Evolutionary conservation across 495 filamentous ascomycete species (phyloP), one percentile per base, ranked within the genome.

Genomic region (Xylaria sp.): DNA sequence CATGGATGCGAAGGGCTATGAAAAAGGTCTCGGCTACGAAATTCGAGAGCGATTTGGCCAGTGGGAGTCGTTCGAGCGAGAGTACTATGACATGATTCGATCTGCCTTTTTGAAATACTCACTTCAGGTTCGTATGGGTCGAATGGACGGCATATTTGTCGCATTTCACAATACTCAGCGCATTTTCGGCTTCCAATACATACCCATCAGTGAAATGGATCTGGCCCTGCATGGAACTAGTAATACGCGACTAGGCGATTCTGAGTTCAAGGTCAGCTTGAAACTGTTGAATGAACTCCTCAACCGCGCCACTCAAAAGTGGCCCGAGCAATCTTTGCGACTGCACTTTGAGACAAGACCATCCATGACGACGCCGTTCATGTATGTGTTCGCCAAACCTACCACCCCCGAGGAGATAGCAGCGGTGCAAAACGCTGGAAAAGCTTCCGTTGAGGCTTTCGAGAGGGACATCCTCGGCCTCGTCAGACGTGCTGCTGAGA

Each of bases 111-210:
- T 99, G 68, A 98, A 98, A 75, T 99, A 99, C 78, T 97, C 94
- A 6, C 85, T 99, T 31, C 96, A 99, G 79, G 96, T 95, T 43
- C 90, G 96, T 29, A 93, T 98, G 86, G 96, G 96, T 35, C 90
- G 97, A 26, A 99, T 99, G 96, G 95, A 98, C 73, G 96, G 96
- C 62, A 98, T 98, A 61, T 98, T 98, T 74, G 93, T 98, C n/a
- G 97, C 97, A 15, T 98, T 90, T 79, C 96, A 99, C 82, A 99
- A 99, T 75, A 90, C 93, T 6, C 87, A 97, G 78, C 90, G 93
- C 43, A 97, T 99, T 53, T 99, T 99, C 77, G 96, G 96, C 0
- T 99, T 99, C 80, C 96, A 98, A 79, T 99, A 99, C 76, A 84
- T 99, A 66, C 88, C 89, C 67, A 79, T 97, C 17, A 74, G 85